A percentile compares a stretch with the other conserved stretches of the same genome.
phyloP scores from a whole-genome alignment of 331 rosid genomes.

The Stylosanthes scabra region DNA sequence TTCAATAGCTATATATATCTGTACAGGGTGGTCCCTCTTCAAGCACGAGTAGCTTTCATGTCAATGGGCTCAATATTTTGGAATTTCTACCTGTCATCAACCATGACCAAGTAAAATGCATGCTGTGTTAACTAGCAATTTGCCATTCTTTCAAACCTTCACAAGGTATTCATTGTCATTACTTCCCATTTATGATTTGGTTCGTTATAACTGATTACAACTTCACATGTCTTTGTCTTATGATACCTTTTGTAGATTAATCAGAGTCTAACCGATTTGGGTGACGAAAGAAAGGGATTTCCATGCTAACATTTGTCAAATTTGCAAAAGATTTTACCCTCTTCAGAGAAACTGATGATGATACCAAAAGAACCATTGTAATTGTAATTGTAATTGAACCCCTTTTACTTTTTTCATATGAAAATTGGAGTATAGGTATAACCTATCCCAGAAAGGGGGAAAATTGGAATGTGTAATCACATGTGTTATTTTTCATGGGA shows the following conservation, averaged over 20 bases:
- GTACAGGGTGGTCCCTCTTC: conserved; percentile 93
- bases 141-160: conserved; percentile 36
- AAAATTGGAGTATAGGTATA: conserved; percentile 19
- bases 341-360: background rate
- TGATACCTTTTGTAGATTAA: conserved; percentile 29
- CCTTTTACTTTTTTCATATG: background rate
- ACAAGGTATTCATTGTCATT: conserved; percentile 38
- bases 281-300: conserved; percentile 15
- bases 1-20: conserved; percentile 1
- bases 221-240: conserved; percentile 1
- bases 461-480: conserved; percentile 3
- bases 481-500: conserved; percentile 10
- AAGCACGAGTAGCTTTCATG: conserved; percentile 90
- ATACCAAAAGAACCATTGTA: background rate
- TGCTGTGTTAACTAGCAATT: conserved; percentile 18
- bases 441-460: conserved; percentile 8
- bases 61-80: conserved; percentile 89
- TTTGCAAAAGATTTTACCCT: conserved; percentile 8
- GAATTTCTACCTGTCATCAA: conserved; percentile 89
- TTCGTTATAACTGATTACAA: background rate
- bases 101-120: conserved; percentile 74
- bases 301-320: conserved; percentile 12
- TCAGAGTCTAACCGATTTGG: conserved; percentile 2
- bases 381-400: conserved; percentile 16
- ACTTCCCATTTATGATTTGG: conserved; percentile 9